Percentiles rank a stretch among this genome's conserved stretches.
phyloP scores from a whole-genome alignment of 495 filamentous ascomycete genomes.

The Cenococcum geophilum region DNA sequence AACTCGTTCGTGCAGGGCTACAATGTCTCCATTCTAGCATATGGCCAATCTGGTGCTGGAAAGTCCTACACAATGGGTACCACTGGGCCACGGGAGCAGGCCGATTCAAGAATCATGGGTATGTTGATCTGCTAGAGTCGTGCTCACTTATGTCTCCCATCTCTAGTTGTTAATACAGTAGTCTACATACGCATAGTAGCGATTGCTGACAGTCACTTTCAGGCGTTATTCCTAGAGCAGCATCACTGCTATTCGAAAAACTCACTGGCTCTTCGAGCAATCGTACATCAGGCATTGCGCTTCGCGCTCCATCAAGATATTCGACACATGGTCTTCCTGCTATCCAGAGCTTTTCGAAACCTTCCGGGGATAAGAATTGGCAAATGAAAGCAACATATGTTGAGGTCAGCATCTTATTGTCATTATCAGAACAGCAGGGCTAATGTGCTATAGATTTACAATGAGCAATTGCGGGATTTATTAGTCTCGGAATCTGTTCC shows the following conservation, averaged over 20 bases:
- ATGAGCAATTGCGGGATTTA: slow-evolving; percentile 89
- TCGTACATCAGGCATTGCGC: slow-evolving; percentile 64
- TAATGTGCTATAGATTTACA: slow-evolving; percentile 66
- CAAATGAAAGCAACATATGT: slow-evolving; percentile 93
- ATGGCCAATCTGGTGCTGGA: slow-evolving; percentile 98
- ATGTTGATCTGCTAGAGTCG: slow-evolving; percentile 29
- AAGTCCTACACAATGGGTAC: slow-evolving; percentile 99
- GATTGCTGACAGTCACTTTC: slow-evolving; percentile 11
- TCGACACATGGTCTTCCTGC: slow-evolving; percentile 54
- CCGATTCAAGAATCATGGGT: slow-evolving; percentile 74
- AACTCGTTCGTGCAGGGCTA: slow-evolving; percentile 90
- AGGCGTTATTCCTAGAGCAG: slow-evolving; percentile 94
- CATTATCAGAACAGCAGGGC: background rate
- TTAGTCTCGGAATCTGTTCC: slow-evolving; percentile 72
- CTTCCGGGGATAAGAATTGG: slow-evolving; percentile 70
- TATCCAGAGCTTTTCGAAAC: slow-evolving; percentile 47
- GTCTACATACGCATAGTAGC: too few relatives aligned
- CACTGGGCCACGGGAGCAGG: slow-evolving; percentile 76
- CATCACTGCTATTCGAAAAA: slow-evolving; percentile 79
- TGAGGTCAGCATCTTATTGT: slow-evolving; percentile 51
- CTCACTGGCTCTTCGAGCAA: slow-evolving; percentile 57
- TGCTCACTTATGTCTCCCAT: too few relatives aligned
- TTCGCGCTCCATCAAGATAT: slow-evolving; percentile 76
- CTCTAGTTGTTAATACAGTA: too few relatives aligned
- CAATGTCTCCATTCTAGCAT: slow-evolving; percentile 97